Evolutionary conservation across 352 stramenopile genomes (phyloP), one percentile per base, ranked within the genome.

Genomic region (Phytophthora palmivora): DNA sequence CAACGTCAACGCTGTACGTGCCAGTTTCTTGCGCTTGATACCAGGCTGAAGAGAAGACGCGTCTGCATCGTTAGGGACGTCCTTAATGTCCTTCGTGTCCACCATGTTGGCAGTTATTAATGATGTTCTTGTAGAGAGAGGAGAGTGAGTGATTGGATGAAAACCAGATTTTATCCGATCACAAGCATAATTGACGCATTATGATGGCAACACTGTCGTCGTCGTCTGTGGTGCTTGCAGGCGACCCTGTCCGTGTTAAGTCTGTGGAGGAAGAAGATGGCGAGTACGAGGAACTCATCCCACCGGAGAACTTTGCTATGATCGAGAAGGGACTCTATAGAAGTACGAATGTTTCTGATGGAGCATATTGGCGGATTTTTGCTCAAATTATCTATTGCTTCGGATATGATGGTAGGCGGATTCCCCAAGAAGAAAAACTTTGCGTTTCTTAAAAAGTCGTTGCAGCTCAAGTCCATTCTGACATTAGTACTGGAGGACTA

Each of bases 381-480:
- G 24, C 34, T 53, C 3, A 39, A 44, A 41, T 3, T 22, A 28
- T 46, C 26, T 30, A 16, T 12, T 57, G 36, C 16, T 18, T 32
- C 19, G n/a, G n/a, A n/a, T n/a, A n/a, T n/a, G 6, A 22, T 9
- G 34, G 24, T 37, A 90, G 81, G 81, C 46, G 84, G 85, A 5
- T 96, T 96, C 70, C 88, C 88, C 6, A 94, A 94, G 74, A 94
- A 91, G 59, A 96, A 96, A 63, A 94, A 96, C 70, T 92, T 95
- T 63, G 68, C 83, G 5, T 96, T 96, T 53, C 63, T 96, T 2
- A 82, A 87, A 37, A 85, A 89, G 56, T 87, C 74, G 21, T 62
- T 96, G 38, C 79, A 81, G 28, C 69, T 96, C 37, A 83, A 82
- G 50, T 92, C 82, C 18, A 94, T 96, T 70, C 65, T 96, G 50